phyloP scores from a whole-genome alignment of 768 basidiomycete genomes.

The Mycena latifolia region DNA sequence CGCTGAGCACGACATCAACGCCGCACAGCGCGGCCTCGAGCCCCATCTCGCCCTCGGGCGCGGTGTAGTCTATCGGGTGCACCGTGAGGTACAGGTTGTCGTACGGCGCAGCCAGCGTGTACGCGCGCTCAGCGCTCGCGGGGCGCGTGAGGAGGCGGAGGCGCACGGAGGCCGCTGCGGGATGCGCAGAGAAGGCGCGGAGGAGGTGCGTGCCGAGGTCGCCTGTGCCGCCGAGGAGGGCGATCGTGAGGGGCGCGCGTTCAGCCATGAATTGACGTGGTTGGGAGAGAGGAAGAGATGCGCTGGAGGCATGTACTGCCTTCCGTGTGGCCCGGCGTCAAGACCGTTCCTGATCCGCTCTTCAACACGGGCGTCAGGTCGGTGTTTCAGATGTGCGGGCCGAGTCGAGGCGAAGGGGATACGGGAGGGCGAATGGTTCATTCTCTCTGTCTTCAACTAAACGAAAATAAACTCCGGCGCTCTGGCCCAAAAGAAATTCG shows the following conservation, averaged over 20 bases:
- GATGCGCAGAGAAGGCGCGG: constrained; percentile 10
- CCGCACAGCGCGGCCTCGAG: background rate
- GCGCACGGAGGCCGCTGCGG: background rate
- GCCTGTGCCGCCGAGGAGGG: constrained; percentile 14
- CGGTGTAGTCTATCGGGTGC: constrained; percentile 13
- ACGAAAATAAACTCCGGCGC: no score
- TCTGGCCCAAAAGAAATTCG: no score
- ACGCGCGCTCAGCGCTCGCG: constrained; percentile 2
- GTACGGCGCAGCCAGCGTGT: background rate
- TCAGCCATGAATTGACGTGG: no score
- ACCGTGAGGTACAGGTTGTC: constrained; percentile 1
- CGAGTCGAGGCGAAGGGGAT: no score
- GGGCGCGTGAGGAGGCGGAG: constrained; percentile 25
- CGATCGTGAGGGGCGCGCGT: constrained; percentile 5
- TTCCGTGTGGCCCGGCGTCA: no score
- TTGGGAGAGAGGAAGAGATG: no score
- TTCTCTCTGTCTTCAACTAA: no score
- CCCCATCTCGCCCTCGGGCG: background rate
- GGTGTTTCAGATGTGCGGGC: no score
- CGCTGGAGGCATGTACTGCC: no score
- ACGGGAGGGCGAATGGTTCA: no score
- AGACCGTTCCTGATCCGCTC: no score
- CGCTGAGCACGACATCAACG: constrained; percentile 21
- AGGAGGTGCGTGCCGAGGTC: background rate
- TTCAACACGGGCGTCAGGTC: no score